These are phyloP conservation scores for Neurospora tetraspora DNA, from an alignment of 495 filamentous ascomycete genomes.

Conservation along the genomic window DNA sequence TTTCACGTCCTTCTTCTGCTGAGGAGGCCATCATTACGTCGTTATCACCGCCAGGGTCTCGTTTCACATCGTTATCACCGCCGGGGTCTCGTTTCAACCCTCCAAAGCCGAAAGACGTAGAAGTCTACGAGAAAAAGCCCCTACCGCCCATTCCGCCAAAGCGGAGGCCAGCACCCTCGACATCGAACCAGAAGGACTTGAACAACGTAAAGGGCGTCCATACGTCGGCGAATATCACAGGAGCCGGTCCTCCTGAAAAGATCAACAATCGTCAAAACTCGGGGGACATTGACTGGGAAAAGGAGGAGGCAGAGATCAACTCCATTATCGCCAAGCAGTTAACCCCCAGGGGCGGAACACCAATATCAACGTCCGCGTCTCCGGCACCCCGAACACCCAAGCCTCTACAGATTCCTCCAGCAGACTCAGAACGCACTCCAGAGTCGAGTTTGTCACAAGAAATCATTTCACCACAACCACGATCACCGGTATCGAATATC, in stretches of 20 bases:
- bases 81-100: neutral
- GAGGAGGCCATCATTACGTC: neutral
- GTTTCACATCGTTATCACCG: neutral
- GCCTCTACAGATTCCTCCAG: neutral
- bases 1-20: neutral
- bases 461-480: conserved; percentile 5
- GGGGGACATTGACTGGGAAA: conserved; percentile 1
- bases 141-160: conserved; percentile 14
- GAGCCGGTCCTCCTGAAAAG: neutral
- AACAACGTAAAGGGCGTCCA: conserved; percentile 5
- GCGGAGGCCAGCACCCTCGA: conserved; percentile 8
- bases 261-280: neutral
- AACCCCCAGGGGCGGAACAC: neutral
- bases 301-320: conserved; percentile 7
- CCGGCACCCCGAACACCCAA: neutral
- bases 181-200: conserved; percentile 16
- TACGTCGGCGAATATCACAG: conserved; percentile 4
- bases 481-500: conserved; percentile 6
- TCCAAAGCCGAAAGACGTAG: conserved; percentile 9
- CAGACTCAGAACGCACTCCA: neutral
- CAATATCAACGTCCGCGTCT: neutral
- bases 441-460: neutral
- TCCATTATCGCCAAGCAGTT: conserved; percentile 1
- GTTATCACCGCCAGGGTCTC: neutral
- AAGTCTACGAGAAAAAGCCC: conserved; percentile 14